phyloP scores from a whole-genome alignment of 164 flowering plant genomes.

The Saururus chinensis region DNA sequence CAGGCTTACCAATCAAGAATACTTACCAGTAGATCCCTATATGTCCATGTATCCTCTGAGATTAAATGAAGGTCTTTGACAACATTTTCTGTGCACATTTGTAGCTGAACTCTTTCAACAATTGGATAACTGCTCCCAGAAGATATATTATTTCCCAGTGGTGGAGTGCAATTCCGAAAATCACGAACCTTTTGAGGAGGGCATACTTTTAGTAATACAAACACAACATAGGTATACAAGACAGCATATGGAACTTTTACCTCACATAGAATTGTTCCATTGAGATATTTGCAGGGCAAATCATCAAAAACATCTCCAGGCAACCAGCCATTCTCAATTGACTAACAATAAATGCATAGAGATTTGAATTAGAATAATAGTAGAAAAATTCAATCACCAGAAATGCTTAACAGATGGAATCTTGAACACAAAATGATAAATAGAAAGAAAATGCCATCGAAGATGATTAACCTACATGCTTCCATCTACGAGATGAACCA shows the following conservation, averaged over 20 bases:
- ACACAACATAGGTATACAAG: neutral
- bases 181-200: constrained; percentile 54
- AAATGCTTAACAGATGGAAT: too few relatives aligned
- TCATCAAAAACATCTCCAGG: constrained; percentile 85
- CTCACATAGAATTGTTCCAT: constrained; percentile 78
- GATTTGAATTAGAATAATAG: neutral
- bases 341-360: constrained; percentile 30
- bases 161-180: constrained; percentile 45
- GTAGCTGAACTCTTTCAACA: constrained; percentile 50
- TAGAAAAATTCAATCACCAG: too few relatives aligned
- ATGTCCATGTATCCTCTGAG: constrained; percentile 83
- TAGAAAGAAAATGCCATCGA: neutral
- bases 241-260: constrained; percentile 18
- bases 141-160: constrained; percentile 26
- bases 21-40: constrained; percentile 86
- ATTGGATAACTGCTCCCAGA: constrained; percentile 29
- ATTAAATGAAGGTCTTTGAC: constrained; percentile 86
- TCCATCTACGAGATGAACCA: neutral
- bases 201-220: neutral
- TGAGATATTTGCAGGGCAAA: constrained; percentile 72
- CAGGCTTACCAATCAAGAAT: constrained; percentile 14
- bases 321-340: constrained; percentile 81
- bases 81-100: constrained; percentile 84
- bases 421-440: neutral
- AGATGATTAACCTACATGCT: neutral